Evolutionary conservation across 202 grass and related monocot species (phyloP).

Genomic region (Eragrostis tef): DNA sequence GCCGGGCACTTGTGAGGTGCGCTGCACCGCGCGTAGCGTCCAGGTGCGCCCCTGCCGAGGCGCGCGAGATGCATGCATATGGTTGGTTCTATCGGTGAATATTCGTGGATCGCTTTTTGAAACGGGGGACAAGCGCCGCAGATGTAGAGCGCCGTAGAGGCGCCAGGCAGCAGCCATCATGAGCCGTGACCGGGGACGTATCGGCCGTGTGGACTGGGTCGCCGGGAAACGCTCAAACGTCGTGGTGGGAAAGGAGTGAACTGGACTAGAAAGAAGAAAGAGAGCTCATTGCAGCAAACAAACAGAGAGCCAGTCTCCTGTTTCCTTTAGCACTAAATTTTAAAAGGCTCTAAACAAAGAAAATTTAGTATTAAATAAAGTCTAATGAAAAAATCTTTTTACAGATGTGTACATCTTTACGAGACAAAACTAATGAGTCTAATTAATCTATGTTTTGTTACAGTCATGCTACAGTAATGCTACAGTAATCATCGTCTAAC

Average conservation of each 20-base stretch:
- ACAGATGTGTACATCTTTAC: no score
- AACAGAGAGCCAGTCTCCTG: no score
- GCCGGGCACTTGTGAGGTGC: not conserved
- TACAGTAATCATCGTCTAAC: no score
- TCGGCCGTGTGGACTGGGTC: slow-evolving; percentile 57
- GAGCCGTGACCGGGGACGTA: slow-evolving; percentile 35
- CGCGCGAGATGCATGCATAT: slow-evolving; percentile 16
- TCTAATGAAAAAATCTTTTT: no score
- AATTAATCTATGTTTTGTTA: no score
- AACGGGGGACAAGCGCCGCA: not conserved
- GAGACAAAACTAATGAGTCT: no score
- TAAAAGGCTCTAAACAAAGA: no score
- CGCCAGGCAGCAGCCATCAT: slow-evolving; percentile 39
- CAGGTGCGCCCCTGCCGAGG: not conserved
- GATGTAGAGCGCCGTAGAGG: not conserved
- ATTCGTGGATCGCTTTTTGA: slow-evolving; percentile 8
- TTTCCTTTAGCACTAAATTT: no score
- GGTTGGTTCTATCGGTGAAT: not conserved
- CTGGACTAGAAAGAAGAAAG: not conserved
- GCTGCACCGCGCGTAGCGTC: not conserved
- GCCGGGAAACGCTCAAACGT: slow-evolving; percentile 9
- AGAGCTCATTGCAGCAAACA: no score
- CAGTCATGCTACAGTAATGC: no score
- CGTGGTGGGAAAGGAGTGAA: not conserved
- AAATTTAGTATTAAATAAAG: no score